phyloP scores from a whole-genome alignment of 495 filamentous ascomycete species.

The Oidiodendron maius region DNA sequence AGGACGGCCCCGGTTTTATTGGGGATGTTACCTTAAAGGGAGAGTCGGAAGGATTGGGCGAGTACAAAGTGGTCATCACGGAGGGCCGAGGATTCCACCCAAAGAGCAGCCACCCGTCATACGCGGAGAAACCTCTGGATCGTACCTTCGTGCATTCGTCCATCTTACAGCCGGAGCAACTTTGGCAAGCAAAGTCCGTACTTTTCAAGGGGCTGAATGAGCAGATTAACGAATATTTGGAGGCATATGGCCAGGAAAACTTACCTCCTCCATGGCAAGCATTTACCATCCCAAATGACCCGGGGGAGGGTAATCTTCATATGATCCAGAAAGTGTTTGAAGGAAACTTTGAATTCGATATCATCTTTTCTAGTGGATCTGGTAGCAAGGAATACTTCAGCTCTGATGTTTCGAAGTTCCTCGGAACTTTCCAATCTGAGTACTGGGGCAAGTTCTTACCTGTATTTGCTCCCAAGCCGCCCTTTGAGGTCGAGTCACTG shows the following conservation, averaged over 20 bases:
- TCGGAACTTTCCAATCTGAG: slow-evolving; percentile 54
- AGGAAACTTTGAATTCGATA: slow-evolving; percentile 89
- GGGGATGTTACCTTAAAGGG: slow-evolving; percentile 73
- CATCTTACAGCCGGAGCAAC: slow-evolving; percentile 54
- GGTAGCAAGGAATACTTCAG: slow-evolving; percentile 52
- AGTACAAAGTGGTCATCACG: slow-evolving; percentile 78
- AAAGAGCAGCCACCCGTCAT: slow-evolving; percentile 52
- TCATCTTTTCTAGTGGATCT: slow-evolving; percentile 82
- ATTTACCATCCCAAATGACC: slow-evolving; percentile 67
- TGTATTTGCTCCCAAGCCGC: slow-evolving; percentile 66
- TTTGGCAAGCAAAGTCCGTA: slow-evolving; percentile 87
- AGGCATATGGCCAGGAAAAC: slow-evolving; percentile 63
- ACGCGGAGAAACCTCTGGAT: slow-evolving; percentile 69
- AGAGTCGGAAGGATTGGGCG: slow-evolving; percentile 67
- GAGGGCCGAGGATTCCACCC: slow-evolving; percentile 57
- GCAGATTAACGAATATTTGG: slow-evolving; percentile 61
- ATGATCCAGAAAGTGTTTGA: slow-evolving; percentile 89
- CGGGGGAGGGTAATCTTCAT: slow-evolving; percentile 75
- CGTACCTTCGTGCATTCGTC: slow-evolving; percentile 68
- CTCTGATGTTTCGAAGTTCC: slow-evolving; percentile 61
- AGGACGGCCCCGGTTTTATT: slow-evolving; percentile 54
- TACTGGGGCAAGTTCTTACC: slow-evolving; percentile 72
- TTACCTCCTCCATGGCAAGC: slow-evolving; percentile 80
- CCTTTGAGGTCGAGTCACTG: slow-evolving; percentile 70
- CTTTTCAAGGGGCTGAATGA: slow-evolving; percentile 74